These are phyloP conservation scores for Tolypocladium tundrense DNA, from an alignment of 2,329 filamentous ascomycete genomes.

Conservation along the genomic window DNA sequence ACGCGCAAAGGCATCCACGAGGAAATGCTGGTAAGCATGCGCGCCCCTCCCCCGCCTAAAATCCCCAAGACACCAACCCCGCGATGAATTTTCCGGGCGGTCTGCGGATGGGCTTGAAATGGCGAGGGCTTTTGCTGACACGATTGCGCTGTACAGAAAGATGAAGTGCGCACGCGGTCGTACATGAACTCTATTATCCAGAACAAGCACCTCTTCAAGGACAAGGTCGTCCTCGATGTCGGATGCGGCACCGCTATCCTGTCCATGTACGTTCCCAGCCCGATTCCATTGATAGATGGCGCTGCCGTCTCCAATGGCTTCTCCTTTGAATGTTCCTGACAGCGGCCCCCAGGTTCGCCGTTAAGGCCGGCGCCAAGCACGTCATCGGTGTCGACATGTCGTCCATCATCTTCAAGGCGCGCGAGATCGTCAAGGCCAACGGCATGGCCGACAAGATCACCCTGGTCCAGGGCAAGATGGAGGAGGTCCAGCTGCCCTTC, in stretches of 20 bases:
- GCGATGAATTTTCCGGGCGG: not conserved
- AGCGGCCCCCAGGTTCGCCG: slow-evolving; percentile 69
- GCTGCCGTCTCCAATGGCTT: not conserved
- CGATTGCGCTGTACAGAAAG: slow-evolving; percentile 54
- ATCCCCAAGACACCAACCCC: not conserved
- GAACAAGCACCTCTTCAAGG: slow-evolving; percentile 88
- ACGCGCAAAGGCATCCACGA: slow-evolving; percentile 70
- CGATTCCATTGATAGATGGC: not conserved
- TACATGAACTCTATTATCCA: slow-evolving; percentile 98
- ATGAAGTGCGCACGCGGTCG: slow-evolving; percentile 91
- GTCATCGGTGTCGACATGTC: slow-evolving; percentile 99
- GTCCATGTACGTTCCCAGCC: slow-evolving; percentile 67
- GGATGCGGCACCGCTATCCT: slow-evolving; percentile 96
- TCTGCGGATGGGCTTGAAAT: not conserved
- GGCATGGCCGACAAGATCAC: slow-evolving; percentile 95
- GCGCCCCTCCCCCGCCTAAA: slow-evolving; percentile 6
- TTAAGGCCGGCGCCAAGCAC: slow-evolving; percentile 91
- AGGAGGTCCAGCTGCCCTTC: slow-evolving; percentile 88
- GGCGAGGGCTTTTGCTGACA: slow-evolving; percentile 8
- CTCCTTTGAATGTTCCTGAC: not conserved
- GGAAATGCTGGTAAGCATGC: slow-evolving; percentile 81
- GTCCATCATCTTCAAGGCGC: slow-evolving; percentile 97
- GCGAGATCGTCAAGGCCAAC: slow-evolving; percentile 86
- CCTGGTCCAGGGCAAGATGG: slow-evolving; percentile 98
- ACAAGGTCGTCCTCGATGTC: slow-evolving; percentile 81